A percentile compares a stretch with the other conserved stretches of the same genome.
Evolutionary conservation across 495 filamentous ascomycete genomes (phyloP).

Genomic region (Penicillium silybi): DNA sequence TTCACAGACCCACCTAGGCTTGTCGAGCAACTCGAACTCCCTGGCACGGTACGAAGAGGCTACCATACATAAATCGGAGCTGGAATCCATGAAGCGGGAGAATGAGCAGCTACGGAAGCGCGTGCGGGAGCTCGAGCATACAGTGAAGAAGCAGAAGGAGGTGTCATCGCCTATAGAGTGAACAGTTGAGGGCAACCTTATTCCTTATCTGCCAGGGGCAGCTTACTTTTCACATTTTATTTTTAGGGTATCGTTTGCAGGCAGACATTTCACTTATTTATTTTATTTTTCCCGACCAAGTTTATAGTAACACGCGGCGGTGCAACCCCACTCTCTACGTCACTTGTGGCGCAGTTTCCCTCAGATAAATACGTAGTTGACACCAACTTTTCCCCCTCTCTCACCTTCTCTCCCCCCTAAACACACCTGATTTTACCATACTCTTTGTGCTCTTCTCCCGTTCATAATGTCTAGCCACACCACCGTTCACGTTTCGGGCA

Average conservation of each 20-base stretch:
- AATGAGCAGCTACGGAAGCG: conserved; percentile 73
- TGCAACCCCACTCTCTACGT: conserved; percentile 29
- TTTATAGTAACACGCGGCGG: conserved; percentile 13
- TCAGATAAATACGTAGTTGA: conserved; percentile 15
- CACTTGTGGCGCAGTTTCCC: conserved; percentile 26
- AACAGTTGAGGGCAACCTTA: neutral
- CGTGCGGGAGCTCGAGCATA: conserved; percentile 67
- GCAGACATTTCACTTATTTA: conserved; percentile 7
- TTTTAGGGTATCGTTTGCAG: conserved; percentile 9
- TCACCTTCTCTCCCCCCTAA: neutral
- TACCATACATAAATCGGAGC: conserved; percentile 60
- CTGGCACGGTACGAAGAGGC: conserved; percentile 63
- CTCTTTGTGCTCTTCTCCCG: neutral
- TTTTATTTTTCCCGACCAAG: conserved; percentile 3
- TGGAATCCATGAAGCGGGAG: conserved; percentile 71
- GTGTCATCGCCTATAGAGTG: neutral
- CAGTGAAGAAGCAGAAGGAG: conserved; percentile 27
- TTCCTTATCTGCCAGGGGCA: conserved; percentile 2
- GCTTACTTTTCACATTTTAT: neutral
- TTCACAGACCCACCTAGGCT: conserved; percentile 27
- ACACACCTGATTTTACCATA: neutral
- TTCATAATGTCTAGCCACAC: conserved; percentile 44
- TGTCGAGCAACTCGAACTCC: conserved; percentile 18
- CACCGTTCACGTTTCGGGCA: conserved; percentile 68
- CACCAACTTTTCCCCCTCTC: neutral